Evolutionary conservation across 305 asterid species (phyloP), one percentile per base, ranked within the genome.

Genomic region (Lippia alba): DNA sequence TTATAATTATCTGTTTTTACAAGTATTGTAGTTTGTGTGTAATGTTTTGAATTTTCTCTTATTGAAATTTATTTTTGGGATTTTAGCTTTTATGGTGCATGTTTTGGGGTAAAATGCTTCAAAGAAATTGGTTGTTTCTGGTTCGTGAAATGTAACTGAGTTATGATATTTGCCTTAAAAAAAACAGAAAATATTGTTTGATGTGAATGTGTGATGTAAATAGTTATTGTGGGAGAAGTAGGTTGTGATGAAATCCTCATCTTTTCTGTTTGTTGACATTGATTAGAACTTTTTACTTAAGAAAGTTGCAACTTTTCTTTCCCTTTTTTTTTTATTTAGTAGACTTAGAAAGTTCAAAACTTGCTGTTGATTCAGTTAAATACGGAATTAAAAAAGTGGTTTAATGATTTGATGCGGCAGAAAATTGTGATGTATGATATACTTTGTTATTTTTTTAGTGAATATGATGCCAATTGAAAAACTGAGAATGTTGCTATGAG

Each of bases 261-360:
- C 7, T 63, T 33, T 56, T 11, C 6, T 32, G 4, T 39, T 36
- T n/a, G 8, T 61, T 11, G 33, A 17, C 45, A 12, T 56, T 41
- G 32, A 8, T 9, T 5, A 24, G 69, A 50, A 66, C 36, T 59
- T 54, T 15, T 36, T 71, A 64, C 57, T 24, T 24, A 24, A 53
- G 15, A 34, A 67, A 24, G 67, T 8, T 62, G n/a, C 33, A 55
- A 40, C 36, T 20, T 6, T 36, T 49, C 2, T 33, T 62, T 41
- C 12, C 30, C 18, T n/a, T 39, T 56, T 15, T 45, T 57, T 65
- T 12, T 18, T 6, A 67, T 54, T 24, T 41, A 3, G 7, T 18
- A 19, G 8, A 55, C 24, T 30, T 17, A 36, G 49, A n/a, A 18
- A 11, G 12, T 8, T 34, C 8, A 41, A 19, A 30, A 41, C 5